Evolutionary conservation across 768 basidiomycete species (phyloP), one percentile per base, ranked within the genome.

Genomic region (Hypholoma fasciculare): DNA sequence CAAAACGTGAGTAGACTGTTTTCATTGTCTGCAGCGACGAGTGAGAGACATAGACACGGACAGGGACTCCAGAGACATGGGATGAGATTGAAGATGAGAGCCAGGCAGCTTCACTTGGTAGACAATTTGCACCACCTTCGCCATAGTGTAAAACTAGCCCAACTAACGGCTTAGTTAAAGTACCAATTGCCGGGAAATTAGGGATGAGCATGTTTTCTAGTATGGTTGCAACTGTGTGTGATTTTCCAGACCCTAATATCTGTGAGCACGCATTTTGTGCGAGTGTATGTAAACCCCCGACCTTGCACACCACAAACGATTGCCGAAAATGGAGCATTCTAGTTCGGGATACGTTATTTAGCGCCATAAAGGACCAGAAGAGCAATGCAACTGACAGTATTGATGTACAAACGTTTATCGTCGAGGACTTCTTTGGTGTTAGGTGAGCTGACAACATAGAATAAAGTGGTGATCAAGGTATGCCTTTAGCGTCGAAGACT

Each of bases 281-380:
- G 34, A 30, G 12, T 12, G 27, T 49, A 37, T 34, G 8, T 17
- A 16, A 16, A 17, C 4, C 13, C 23, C 37, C 2, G 19, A 74
- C 78, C 80, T 73, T 90, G 89, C 0, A 89, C 88, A 0, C 89
- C 89, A 52, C 89, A 91, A 2, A 90, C 80, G n/a, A 90, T 65
- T 0, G 88, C 85, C 0, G 89, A 90, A 63, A 89, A 87, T 0
- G 89, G 89, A 0, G 89, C 78, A 65, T 89, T 90, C 89, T 89
- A 13, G 36, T 36, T 9, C 26, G 52, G 44, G 27, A 37, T 36
- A 55, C 40, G 8, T 26, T 26, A 20, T 14, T 54, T 49, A 17
- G 16, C 23, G n/a, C 16, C 9, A 16, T 30, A 51, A 39, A 13
- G 38, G 27, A 34, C 30, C 30, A 34, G 30, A 34, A 34, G 19